Percentiles rank a stretch among this genome's conserved stretches.
phyloP scores from a whole-genome alignment of 495 filamentous ascomycete genomes.

The Amorphotheca resinae region DNA sequence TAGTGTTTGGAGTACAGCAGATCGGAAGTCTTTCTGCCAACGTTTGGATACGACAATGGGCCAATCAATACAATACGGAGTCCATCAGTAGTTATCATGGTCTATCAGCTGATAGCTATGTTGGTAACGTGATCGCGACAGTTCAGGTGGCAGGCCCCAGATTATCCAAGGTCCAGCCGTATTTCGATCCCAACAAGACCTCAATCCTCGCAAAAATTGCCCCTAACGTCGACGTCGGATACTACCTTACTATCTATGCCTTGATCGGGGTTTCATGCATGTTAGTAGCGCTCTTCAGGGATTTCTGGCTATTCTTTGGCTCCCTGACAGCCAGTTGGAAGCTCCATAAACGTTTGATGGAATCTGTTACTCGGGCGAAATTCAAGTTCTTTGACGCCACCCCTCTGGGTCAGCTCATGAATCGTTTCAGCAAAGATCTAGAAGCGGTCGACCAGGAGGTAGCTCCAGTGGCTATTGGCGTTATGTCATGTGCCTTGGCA shows the following conservation, averaged over 20 bases:
- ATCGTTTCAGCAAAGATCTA: constrained; percentile 94
- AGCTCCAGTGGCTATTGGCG: constrained; percentile 67
- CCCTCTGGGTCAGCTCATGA: constrained; percentile 93
- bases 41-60: constrained; percentile 90
- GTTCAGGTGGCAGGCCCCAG: constrained; percentile 9
- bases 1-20: constrained; percentile 71
- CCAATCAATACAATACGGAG: constrained; percentile 37
- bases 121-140: constrained; percentile 17
- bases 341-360: constrained; percentile 70
- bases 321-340: constrained; percentile 79
- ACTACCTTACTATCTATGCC: constrained; percentile 78
- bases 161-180: constrained; percentile 15
- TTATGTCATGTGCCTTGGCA: constrained; percentile 40
- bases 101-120: constrained; percentile 6
- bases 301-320: constrained; percentile 83
- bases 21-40: constrained; percentile 72
- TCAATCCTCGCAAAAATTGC: constrained; percentile 16
- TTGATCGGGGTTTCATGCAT: constrained; percentile 65
- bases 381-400: constrained; percentile 98
- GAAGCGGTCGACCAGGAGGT: constrained; percentile 95
- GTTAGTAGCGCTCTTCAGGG: constrained; percentile 60
- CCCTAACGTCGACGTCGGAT: constrained; percentile 58
- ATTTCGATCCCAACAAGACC: constrained; percentile 18
- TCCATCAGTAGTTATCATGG: constrained; percentile 2
- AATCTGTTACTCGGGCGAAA: constrained; percentile 70